phyloP scores from a whole-genome alignment of 352 stramenopile genomes.

The Phytopythium oedochilum region DNA sequence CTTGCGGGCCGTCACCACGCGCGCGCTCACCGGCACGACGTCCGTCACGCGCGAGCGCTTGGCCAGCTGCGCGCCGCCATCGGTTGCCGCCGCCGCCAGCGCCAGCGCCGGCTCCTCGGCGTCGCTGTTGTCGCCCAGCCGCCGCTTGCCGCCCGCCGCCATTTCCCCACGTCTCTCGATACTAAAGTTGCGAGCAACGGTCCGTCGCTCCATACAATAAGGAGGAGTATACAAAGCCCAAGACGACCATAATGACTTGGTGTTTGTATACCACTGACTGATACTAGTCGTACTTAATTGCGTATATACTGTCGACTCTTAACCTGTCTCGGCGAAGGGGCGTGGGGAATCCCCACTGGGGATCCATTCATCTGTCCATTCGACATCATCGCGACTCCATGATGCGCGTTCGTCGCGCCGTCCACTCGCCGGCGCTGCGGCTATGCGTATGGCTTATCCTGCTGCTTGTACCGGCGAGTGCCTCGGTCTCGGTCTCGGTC shows the following conservation, averaged over 20 bases:
- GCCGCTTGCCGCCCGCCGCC: slow-evolving; percentile 12
- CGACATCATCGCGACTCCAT: too few relatives aligned
- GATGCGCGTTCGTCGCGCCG: too few relatives aligned
- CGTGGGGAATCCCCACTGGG: too few relatives aligned
- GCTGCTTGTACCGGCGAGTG: background rate
- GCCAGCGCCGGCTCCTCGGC: background rate
- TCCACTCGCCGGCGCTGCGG: background rate
- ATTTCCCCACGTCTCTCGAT: background rate
- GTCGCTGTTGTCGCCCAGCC: slow-evolving; percentile 10
- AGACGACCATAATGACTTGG: too few relatives aligned
- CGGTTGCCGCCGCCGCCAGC: slow-evolving; percentile 6
- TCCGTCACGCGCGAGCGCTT: slow-evolving; percentile 70
- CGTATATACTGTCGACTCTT: too few relatives aligned
- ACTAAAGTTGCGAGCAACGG: too few relatives aligned
- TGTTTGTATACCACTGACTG: too few relatives aligned
- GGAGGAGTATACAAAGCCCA: too few relatives aligned
- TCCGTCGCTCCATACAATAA: too few relatives aligned
- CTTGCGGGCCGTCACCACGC: slow-evolving; percentile 49
- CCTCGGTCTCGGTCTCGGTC: background rate
- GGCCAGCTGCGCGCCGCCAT: slow-evolving; percentile 27
- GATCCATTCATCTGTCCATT: too few relatives aligned
- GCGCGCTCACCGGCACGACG: slow-evolving; percentile 63
- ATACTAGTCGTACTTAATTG: too few relatives aligned
- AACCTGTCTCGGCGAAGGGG: too few relatives aligned
- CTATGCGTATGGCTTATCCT: background rate